phyloP scores from a whole-genome alignment of 805 yeast species.

The Starmerella bombicola region DNA sequence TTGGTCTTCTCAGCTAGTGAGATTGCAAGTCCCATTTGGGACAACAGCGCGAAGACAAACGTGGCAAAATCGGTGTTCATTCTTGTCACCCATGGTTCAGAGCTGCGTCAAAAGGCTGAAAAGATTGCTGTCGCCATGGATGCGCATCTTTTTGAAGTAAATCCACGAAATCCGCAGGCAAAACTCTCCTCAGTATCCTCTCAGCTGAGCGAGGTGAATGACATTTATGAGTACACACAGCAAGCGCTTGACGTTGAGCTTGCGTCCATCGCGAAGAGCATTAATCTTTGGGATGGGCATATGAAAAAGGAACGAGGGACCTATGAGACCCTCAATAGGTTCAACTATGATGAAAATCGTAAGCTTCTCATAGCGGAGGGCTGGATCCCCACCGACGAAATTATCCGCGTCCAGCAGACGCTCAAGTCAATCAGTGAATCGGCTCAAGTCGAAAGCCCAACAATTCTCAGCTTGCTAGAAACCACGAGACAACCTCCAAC shows the following conservation, averaged over 20 bases:
- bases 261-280: conserved; percentile 59
- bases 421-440: conserved; percentile 51
- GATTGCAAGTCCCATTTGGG: conserved; percentile 51
- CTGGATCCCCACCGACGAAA: conserved; percentile 81
- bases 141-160: conserved; percentile 59
- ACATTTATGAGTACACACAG: conserved; percentile 52
- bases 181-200: conserved; percentile 34
- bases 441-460: conserved; percentile 33
- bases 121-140: conserved; percentile 84
- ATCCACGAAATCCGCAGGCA: conserved; percentile 28
- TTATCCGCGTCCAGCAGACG: conserved; percentile 50
- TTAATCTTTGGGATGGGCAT: conserved; percentile 59
- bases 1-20: conserved; percentile 64
- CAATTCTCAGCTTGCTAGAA: conserved; percentile 44
- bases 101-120: conserved; percentile 57
- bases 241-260: conserved; percentile 66
- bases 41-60: conserved; percentile 41
- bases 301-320: conserved; percentile 73
- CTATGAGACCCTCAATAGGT: conserved; percentile 61
- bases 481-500: conserved; percentile 85
- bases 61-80: conserved; percentile 73
- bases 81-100: conserved; percentile 80
- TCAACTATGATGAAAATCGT: conserved; percentile 73
- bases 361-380: conserved; percentile 89
- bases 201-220: conserved; percentile 43